Percentiles rank a stretch among this genome's conserved stretches.
Evolutionary conservation across 306 rosid species (phyloP).

Genomic region (Senna tora): DNA sequence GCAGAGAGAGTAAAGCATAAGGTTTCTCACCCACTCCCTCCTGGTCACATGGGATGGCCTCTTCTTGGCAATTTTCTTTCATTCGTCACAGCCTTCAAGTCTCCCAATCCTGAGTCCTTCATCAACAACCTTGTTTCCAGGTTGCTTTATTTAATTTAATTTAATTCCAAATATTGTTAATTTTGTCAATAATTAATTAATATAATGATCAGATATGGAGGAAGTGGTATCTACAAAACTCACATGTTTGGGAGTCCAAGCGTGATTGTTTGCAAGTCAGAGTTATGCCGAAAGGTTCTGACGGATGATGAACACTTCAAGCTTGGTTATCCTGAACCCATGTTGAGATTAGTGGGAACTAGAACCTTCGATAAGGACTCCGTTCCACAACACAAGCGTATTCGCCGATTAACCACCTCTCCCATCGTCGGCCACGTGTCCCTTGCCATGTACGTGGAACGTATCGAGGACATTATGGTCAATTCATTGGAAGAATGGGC

Average conservation of each 20-base stretch:
- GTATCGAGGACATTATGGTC: constrained; percentile 26
- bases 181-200: no score
- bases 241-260: constrained; percentile 40
- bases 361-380: neutral
- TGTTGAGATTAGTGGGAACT: neutral
- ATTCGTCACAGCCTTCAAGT: constrained; percentile 26
- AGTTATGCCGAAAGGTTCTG: constrained; percentile 29
- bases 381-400: constrained; percentile 34
- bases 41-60: constrained; percentile 50
- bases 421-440: constrained; percentile 30
- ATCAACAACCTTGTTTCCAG: constrained; percentile 17
- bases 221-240: constrained; percentile 40
- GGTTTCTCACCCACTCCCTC: no score
- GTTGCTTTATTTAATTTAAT: constrained; percentile 9
- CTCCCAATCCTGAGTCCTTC: constrained; percentile 29
- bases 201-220: constrained; percentile 32
- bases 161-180: no score
- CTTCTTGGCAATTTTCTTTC: constrained; percentile 24
- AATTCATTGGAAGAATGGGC: constrained; percentile 35
- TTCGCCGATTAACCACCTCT: constrained; percentile 32
- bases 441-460: constrained; percentile 2
- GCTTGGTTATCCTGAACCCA: constrained; percentile 38
- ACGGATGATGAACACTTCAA: constrained; percentile 33
- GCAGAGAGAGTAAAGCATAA: neutral
- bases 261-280: constrained; percentile 23